These are phyloP conservation scores for Tolypocladium cylindrosporum DNA, from an alignment of 2,329 filamentous ascomycete species.

Conservation along the genomic window DNA sequence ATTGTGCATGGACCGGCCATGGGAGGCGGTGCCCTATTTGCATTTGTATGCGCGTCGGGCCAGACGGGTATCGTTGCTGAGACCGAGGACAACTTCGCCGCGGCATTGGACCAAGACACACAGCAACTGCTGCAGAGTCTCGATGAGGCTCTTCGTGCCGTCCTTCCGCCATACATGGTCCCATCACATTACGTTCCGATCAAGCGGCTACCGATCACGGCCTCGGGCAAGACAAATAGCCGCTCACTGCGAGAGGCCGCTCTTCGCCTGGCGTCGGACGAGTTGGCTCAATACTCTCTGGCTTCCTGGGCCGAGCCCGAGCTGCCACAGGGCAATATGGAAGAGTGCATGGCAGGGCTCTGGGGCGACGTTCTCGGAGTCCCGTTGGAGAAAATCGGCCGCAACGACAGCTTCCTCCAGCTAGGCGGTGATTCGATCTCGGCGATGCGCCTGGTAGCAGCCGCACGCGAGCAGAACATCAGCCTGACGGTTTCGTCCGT, in stretches of 20 bases:
- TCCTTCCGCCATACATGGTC: no score
- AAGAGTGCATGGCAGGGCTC: neutral
- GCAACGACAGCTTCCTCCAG: neutral
- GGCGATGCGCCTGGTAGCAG: neutral
- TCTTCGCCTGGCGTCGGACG: neutral
- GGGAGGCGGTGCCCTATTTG: neutral
- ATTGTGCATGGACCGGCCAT: neutral
- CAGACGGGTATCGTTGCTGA: neutral
- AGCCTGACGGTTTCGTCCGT: neutral
- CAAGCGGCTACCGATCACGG: no score
- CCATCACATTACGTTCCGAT: no score
- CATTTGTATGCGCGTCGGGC: neutral
- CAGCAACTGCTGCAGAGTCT: no score
- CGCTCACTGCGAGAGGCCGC: no score
- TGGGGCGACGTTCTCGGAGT: slow-evolving; percentile 3
- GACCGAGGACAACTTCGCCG: neutral
- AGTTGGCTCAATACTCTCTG: neutral
- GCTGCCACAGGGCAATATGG: neutral
- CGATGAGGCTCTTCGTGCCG: no score
- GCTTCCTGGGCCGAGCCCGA: neutral
- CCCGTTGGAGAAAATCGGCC: neutral
- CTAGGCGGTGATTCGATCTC: slow-evolving; percentile 2
- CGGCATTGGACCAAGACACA: neutral
- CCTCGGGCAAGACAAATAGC: no score
- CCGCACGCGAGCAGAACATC: neutral